phyloP scores from a whole-genome alignment of 176 grass and related monocot species.

The Aegilops bicornis region DNA sequence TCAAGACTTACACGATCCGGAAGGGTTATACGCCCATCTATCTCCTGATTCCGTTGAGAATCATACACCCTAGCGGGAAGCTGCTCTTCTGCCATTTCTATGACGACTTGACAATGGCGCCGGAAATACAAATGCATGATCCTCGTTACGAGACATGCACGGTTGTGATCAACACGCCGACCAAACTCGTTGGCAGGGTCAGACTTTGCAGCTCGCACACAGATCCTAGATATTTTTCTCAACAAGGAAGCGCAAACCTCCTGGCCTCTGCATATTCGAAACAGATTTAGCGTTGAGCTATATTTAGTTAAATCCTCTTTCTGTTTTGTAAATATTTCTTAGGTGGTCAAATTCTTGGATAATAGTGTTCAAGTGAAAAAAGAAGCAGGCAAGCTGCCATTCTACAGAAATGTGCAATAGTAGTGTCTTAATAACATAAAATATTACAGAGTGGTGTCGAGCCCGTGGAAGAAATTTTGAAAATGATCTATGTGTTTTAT shows the following conservation, averaged over 20 bases:
- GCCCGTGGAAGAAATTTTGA: too few relatives aligned
- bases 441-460: too few relatives aligned
- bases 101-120: not conserved
- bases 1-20: not conserved
- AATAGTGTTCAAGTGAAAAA: too few relatives aligned
- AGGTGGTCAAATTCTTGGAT: too few relatives aligned
- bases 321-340: too few relatives aligned
- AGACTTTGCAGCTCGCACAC: not conserved
- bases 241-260: too few relatives aligned
- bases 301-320: not conserved
- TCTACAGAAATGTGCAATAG: too few relatives aligned
- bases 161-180: not conserved
- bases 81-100: not conserved
- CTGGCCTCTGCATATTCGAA: too few relatives aligned
- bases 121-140: not conserved
- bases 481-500: too few relatives aligned
- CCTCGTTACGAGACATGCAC: not conserved
- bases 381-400: too few relatives aligned
- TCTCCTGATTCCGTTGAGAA: not conserved
- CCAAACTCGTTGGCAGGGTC: not conserved
- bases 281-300: too few relatives aligned
- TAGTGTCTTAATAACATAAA: too few relatives aligned
- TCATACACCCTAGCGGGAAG: not conserved
- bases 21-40: not conserved
- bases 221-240: not conserved